phyloP scores from a whole-genome alignment of 2,329 filamentous ascomycete genomes.

The Gnomoniopsis sp. region DNA sequence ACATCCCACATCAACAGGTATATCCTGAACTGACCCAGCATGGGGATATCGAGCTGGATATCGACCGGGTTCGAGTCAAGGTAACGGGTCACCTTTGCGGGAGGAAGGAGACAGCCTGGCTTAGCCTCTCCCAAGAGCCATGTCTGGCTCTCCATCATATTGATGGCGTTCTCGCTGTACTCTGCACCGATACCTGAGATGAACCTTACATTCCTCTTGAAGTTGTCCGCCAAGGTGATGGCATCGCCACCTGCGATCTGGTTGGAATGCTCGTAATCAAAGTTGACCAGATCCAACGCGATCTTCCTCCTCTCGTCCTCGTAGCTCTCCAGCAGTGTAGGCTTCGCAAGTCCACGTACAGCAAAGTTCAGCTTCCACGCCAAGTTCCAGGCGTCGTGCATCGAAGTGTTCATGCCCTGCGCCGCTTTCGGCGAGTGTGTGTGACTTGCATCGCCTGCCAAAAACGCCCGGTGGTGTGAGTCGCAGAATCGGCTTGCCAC shows the following conservation, averaged over 20 bases:
- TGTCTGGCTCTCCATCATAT: constrained; percentile 38
- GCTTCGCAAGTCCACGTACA: constrained; percentile 38
- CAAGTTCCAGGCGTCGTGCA: constrained; percentile 44
- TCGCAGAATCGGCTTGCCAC: constrained; percentile 58
- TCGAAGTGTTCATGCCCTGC: constrained; percentile 44
- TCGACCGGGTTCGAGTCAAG: constrained; percentile 77
- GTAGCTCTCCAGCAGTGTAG: constrained; percentile 45
- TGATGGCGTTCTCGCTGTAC: constrained; percentile 50
- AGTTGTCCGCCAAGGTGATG: constrained; percentile 58
- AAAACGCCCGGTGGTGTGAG: constrained; percentile 47
- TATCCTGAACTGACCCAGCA: constrained; percentile 73
- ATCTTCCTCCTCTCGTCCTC: constrained; percentile 47
- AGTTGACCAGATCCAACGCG: constrained; percentile 41
- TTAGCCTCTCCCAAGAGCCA: constrained; percentile 46
- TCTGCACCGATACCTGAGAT: constrained; percentile 65
- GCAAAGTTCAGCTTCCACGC: constrained; percentile 31
- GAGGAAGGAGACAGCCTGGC: constrained; percentile 57
- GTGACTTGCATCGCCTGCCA: constrained; percentile 60
- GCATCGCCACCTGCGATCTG: constrained; percentile 55
- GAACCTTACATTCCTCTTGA: constrained; percentile 63
- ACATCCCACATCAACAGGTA: constrained; percentile 69
- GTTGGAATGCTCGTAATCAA: constrained; percentile 45
- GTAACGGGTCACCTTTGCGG: constrained; percentile 69
- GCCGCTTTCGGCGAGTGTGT: constrained; percentile 57
- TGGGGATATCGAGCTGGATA: constrained; percentile 73